phyloP scores from a whole-genome alignment of 2,329 filamentous ascomycete genomes.

The Neofusicoccum cordaticola region DNA sequence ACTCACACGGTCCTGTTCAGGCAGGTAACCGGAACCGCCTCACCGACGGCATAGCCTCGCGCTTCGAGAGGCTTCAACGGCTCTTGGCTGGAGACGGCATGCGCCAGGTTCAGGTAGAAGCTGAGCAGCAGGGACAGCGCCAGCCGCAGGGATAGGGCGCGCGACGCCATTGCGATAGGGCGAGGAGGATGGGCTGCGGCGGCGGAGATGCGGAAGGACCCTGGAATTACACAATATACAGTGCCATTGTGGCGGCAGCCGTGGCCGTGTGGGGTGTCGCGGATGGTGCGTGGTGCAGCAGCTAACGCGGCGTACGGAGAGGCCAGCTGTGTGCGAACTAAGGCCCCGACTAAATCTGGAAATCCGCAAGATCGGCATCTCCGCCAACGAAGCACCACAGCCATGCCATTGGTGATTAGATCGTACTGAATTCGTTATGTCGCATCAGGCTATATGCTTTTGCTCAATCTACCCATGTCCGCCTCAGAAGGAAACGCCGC shows the following conservation, averaged over 20 bases:
- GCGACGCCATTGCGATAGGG: constrained; percentile 5
- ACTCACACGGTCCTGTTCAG: constrained; percentile 52
- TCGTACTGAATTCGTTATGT: constrained; percentile 11
- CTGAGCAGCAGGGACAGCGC: constrained; percentile 27
- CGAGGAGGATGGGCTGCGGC: neutral
- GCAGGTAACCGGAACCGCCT: constrained; percentile 52
- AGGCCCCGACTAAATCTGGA: constrained; percentile 4
- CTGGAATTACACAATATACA: constrained; percentile 3
- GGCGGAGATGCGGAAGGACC: neutral
- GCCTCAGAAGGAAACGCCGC: neutral
- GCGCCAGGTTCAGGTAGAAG: constrained; percentile 34
- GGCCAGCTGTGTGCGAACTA: constrained; percentile 4
- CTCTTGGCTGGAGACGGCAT: constrained; percentile 42
- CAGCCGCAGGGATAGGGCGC: neutral
- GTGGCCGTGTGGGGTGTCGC: constrained; percentile 10
- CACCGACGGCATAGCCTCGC: constrained; percentile 47
- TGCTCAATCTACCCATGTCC: constrained; percentile 3
- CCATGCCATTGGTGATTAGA: neutral
- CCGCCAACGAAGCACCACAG: neutral
- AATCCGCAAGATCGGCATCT: constrained; percentile 11
- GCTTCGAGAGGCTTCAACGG: constrained; percentile 34
- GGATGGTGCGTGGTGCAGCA: constrained; percentile 2
- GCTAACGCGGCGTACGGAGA: constrained; percentile 3
- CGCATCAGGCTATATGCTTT: constrained; percentile 4
- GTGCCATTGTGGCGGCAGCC: constrained; percentile 13